Conservation (phyloP, 768 basidiomycete genomes). For the Termitomyces sp. region DNA sequence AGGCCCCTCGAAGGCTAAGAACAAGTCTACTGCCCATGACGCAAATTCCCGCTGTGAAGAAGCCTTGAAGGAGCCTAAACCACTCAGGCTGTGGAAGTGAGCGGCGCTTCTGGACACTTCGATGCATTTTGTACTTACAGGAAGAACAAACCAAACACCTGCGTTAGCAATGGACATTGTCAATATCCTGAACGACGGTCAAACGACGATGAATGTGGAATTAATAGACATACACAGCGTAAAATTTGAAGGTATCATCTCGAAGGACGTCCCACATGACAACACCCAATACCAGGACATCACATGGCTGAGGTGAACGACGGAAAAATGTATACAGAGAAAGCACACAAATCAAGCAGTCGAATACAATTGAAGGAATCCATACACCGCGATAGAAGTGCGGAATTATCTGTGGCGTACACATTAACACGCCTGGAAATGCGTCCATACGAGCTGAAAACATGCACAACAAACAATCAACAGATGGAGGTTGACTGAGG, state of each 20-base stretch:
- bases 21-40: constrained; percentile 23
- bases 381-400: constrained; percentile 18
- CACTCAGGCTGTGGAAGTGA: constrained; percentile 15
- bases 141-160: constrained; percentile 16
- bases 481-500: background rate
- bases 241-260: constrained; percentile 23
- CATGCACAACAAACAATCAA: background rate
- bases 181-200: constrained; percentile 12
- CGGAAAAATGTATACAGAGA: constrained; percentile 14
- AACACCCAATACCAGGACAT: constrained; percentile 1
- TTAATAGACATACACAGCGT: constrained; percentile 18
- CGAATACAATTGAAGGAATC: constrained; percentile 19
- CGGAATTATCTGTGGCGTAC: constrained; percentile 15
- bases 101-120: background rate
- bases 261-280: constrained; percentile 18
- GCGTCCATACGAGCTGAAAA: constrained; percentile 9
- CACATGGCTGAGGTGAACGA: constrained; percentile 7
- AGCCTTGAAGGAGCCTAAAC: constrained; percentile 18
- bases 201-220: background rate
- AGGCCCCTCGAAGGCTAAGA: constrained; percentile 22
- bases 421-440: constrained; percentile 12
- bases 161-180: constrained; percentile 15
- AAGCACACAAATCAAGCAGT: constrained; percentile 17
- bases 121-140: constrained; percentile 10
- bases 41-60: constrained; percentile 19